Evolutionary conservation across 305 asterid genomes (phyloP).

Genomic region (Fraxinus nigra): DNA sequence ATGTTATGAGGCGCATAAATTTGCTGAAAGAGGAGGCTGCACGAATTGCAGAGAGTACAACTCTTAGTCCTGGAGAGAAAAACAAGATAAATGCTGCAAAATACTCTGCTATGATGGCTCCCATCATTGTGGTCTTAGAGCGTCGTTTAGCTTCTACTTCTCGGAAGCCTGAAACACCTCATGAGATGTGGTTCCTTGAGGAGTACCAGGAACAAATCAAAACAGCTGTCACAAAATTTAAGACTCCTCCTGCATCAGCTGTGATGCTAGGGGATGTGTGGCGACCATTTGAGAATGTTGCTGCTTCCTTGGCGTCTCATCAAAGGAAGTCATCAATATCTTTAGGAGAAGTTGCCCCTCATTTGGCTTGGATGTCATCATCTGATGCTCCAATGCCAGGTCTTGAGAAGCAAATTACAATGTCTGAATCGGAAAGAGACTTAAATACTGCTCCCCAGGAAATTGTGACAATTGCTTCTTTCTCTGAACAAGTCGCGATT

Average conservation of each 20-base stretch:
- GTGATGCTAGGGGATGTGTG: slow-evolving; percentile 92
- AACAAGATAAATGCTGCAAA: slow-evolving; percentile 93
- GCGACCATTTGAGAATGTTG: slow-evolving; percentile 90
- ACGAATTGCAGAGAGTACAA: slow-evolving; percentile 74
- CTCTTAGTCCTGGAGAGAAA: slow-evolving; percentile 87
- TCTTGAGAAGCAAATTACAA: slow-evolving; percentile 75
- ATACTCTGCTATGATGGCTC: slow-evolving; percentile 99
- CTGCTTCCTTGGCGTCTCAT: slow-evolving; percentile 84
- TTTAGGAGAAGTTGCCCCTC: slow-evolving; percentile 93
- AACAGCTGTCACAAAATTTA: slow-evolving; percentile 76
- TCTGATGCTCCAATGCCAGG: slow-evolving; percentile 99
- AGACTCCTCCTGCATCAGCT: slow-evolving; percentile 87
- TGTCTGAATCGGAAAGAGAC: slow-evolving; percentile 57
- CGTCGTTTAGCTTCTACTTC: slow-evolving; percentile 97
- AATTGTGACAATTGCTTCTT: slow-evolving; percentile 77
- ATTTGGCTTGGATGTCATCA: slow-evolving; percentile 64
- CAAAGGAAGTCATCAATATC: slow-evolving; percentile 91
- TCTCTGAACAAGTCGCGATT: slow-evolving; percentile 71
- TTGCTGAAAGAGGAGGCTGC: slow-evolving; percentile 97
- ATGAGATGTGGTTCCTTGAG: slow-evolving; percentile 81
- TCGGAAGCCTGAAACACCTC: slow-evolving; percentile 96
- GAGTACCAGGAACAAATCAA: slow-evolving; percentile 76
- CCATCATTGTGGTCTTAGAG: slow-evolving; percentile 86
- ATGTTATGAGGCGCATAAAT: slow-evolving; percentile 93
- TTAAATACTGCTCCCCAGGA: slow-evolving; percentile 51